Base-by-base conservation (phyloP, 2,329 filamentous ascomycete genomes). In the Aspergillus japonicus region DNA sequence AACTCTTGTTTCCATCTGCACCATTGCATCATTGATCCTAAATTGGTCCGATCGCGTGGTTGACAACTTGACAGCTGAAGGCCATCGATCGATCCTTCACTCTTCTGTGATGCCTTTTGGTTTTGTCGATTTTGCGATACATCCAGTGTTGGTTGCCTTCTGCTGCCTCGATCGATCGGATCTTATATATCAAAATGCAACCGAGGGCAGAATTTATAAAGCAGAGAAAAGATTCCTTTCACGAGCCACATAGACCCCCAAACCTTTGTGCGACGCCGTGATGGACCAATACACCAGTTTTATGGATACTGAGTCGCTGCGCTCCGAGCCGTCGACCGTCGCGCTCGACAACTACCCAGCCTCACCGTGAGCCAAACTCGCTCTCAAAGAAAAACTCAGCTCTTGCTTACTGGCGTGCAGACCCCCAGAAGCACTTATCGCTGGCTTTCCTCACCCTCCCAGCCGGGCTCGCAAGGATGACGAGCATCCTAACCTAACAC, bases 371-470 rank as follows among this genome's bases (percentile, higher is more conserved):
- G 53, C 29, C 44, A 29, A 33, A 3, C 23, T 42, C n/a, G 50
- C 31, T 39, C 19, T 7, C 24, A 2, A n/a, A 2, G n/a, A 11
- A 42, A 1, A 5, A 12, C 21, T 31, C 24, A 11, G 16, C 16
- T 44, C 14, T 10, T 44, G 24, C 4, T 31, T 21, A 6, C 42
- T 6, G 11, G 44, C 6, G n/a, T 16, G 14, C 7, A 55, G 26
- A 14, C n/a, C 24, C 7, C 8, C 26, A n/a, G 53, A 35, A 16
- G 42, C 26, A 53, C 58, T 71, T 14, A 61, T 69, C 21, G 60
- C 66, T 5, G 64, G 64, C 50, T 71, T 71, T 21, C 68, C 69
- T 21, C 64, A 61, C 5, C 69, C 68, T 3, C 69, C 69, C 1
- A 64, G n/a, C 19, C 59, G 58, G 8, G 6, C 57, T 4, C 59